Conservation (phyloP, 2,329 filamentous ascomycete genomes). For the Orbilia blumenaviensis region DNA sequence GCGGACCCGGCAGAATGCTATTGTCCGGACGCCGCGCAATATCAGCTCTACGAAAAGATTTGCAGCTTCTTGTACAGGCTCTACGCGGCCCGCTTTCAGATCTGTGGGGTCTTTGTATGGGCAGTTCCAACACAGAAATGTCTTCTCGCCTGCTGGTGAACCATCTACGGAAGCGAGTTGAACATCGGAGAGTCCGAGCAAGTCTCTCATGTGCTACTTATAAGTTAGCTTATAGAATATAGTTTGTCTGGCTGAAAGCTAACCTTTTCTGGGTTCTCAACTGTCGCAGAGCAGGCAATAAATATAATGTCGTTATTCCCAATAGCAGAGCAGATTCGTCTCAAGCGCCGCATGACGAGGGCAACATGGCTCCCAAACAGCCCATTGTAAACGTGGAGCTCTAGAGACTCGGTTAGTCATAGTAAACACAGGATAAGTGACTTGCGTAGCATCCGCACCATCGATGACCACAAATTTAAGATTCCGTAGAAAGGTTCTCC, state of each 20-base stretch:
- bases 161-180: slow-evolving; percentile 88
- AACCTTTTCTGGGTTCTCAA: slow-evolving; percentile 78
- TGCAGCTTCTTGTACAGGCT: slow-evolving; percentile 84
- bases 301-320: slow-evolving; percentile 88
- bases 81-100: slow-evolving; percentile 83
- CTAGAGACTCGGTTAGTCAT: slow-evolving; percentile 65
- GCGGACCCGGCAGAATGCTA: slow-evolving; percentile 88
- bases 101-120: slow-evolving; percentile 90
- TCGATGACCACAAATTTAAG: slow-evolving; percentile 82
- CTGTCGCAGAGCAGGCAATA: slow-evolving; percentile 94
- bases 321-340: slow-evolving; percentile 86
- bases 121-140: slow-evolving; percentile 98
- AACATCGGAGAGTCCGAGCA: slow-evolving; percentile 88
- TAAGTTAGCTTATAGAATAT: not conserved
- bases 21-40: slow-evolving; percentile 85
- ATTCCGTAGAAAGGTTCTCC: slow-evolving; percentile 88
- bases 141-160: slow-evolving; percentile 88
- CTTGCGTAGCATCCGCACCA: too few relatives aligned
- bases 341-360: slow-evolving; percentile 88
- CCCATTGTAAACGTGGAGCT: slow-evolving; percentile 96
- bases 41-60: slow-evolving; percentile 90
- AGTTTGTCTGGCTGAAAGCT: not conserved
- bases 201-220: slow-evolving; percentile 84
- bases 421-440: too few relatives aligned
- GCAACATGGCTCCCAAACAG: slow-evolving; percentile 93